These are phyloP conservation scores for Calocybe indica DNA, from an alignment of 768 basidiomycete species.

Conservation along the genomic window DNA sequence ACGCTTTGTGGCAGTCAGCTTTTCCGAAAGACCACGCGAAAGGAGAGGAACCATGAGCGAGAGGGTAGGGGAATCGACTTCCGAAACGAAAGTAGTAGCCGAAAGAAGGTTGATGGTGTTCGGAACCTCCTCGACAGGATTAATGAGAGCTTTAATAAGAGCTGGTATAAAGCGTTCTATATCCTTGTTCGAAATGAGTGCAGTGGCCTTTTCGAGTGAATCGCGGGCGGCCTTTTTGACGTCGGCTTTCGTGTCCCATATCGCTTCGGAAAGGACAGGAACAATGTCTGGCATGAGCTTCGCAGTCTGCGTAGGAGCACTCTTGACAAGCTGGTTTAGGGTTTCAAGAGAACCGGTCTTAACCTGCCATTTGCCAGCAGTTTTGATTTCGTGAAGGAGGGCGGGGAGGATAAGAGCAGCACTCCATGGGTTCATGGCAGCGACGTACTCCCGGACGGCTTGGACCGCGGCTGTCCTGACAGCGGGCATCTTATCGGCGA, in stretches of 20 bases:
- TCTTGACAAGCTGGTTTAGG: slow-evolving; percentile 82
- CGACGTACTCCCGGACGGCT: slow-evolving; percentile 71
- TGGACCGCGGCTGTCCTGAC: slow-evolving; percentile 81
- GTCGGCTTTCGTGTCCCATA: slow-evolving; percentile 98
- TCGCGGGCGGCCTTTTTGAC: slow-evolving; percentile 98
- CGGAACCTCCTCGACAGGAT: slow-evolving; percentile 99
- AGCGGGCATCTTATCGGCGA: slow-evolving; percentile 92
- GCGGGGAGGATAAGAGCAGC: slow-evolving; percentile 75
- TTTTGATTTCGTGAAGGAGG: slow-evolving; percentile 90
- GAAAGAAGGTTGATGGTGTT: slow-evolving; percentile 92
- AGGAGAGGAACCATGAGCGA: slow-evolving; percentile 97
- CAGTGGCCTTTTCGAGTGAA: slow-evolving; percentile 90
- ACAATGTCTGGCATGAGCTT: slow-evolving; percentile 93
- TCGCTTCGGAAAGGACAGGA: slow-evolving; percentile 89
- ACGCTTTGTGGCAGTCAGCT: slow-evolving; percentile 93
- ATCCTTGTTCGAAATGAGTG: slow-evolving; percentile 97
- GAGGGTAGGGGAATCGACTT: slow-evolving; percentile 95
- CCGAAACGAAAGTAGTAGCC: slow-evolving; percentile 98
- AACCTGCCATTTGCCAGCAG: slow-evolving; percentile 95
- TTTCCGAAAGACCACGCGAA: slow-evolving; percentile 90
- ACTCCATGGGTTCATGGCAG: slow-evolving; percentile 87
- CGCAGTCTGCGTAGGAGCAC: slow-evolving; percentile 77
- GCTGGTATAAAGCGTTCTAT: slow-evolving; percentile 96
- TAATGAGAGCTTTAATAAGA: slow-evolving; percentile 95
- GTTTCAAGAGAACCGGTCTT: slow-evolving; percentile 83